Base-by-base conservation (phyloP, 2,329 filamentous ascomycete genomes). In the Nigrospora osmanthi region DNA sequence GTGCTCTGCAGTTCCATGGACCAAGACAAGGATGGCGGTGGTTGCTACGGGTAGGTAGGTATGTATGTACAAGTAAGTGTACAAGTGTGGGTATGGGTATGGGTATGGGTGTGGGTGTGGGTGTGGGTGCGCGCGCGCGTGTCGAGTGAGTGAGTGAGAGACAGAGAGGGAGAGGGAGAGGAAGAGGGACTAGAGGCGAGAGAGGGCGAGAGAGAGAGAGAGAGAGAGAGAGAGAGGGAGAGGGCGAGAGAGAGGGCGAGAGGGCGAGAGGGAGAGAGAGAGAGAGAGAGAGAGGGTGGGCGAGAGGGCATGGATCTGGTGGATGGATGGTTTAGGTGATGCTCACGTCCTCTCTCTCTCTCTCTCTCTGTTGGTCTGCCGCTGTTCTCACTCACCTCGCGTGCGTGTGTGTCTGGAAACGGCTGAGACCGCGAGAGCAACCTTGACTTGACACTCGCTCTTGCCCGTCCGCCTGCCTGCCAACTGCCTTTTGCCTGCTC, bases 241-340 rank as follows among this genome's bases (percentile, higher is more conserved):
- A 41, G 45, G 40, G 42, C 47, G 52, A 54, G 47, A 49, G 56
- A 54, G 52, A 49, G 48, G 44, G 52, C 49, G 55, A 53, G 52
- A 49, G 45, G 48, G 45, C 46, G 51, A 48, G 46, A 52, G 47
- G 48, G 45, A 53, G 50, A 49, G 39, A 43, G 47, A 50, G 47
- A 46, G 46, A 32, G 33, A 47, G 44, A 44, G 49, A 43, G 47
- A 44, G 13, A n/a, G 35, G 13, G 38, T 5, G 14, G 36, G 19
- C 19, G 19, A 23, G 19, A 28, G 23, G 23, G 23, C 23, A 28
- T 28, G 23, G 23, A 28, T 28, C 23, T 6, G 23, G 23, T 6
- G 23, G 23, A 10, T 6, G 23, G 7, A 28, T 28, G 23, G 23
- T 28, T 28, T 28, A 6, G 23, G 23, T 28, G 23, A 28, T 28